Conservation (phyloP, 1,284 basidiomycete species). For the Neotropicomus parvogracilis region DNA sequence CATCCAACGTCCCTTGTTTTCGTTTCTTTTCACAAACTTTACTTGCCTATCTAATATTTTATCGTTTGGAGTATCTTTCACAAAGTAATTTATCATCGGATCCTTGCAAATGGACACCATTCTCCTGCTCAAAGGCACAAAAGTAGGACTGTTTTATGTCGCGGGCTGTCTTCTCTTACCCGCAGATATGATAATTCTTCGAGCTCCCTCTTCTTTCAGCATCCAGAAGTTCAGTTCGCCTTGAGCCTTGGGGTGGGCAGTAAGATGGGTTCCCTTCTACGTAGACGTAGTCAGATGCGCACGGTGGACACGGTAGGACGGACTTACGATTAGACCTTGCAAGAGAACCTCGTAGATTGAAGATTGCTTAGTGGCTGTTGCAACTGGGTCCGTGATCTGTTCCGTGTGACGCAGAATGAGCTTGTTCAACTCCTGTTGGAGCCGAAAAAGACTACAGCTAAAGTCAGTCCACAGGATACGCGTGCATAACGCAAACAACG, state of each 20-base stretch:
- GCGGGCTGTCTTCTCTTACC: slow-evolving; percentile 31
- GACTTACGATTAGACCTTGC: slow-evolving; percentile 71
- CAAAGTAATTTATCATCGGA: slow-evolving; percentile 23
- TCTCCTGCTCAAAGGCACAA: slow-evolving; percentile 13
- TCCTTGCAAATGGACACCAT: slow-evolving; percentile 17
- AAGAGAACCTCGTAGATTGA: slow-evolving; percentile 75
- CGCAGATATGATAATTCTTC: slow-evolving; percentile 49
- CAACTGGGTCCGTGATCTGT: slow-evolving; percentile 59
- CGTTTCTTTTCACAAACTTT: slow-evolving; percentile 2
- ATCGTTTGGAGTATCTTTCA: slow-evolving; percentile 11
- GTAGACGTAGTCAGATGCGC: slow-evolving; percentile 4
- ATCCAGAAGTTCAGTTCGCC: slow-evolving; percentile 59
- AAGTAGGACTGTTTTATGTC: slow-evolving; percentile 18
- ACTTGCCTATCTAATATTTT: slow-evolving; percentile 10
- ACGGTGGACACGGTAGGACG: background rate
- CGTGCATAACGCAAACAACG: slow-evolving; percentile 18
- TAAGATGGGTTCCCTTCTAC: slow-evolving; percentile 49
- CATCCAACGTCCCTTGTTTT: slow-evolving; percentile 9
- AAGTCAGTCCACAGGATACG: slow-evolving; percentile 1
- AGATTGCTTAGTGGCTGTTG: slow-evolving; percentile 67
- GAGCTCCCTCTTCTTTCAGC: slow-evolving; percentile 53
- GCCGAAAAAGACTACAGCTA: slow-evolving; percentile 68
- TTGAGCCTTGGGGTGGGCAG: slow-evolving; percentile 56
- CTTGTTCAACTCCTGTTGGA: slow-evolving; percentile 81
- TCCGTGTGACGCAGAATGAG: slow-evolving; percentile 72